Evolutionary conservation across 2,329 filamentous ascomycete genomes (phyloP).

Genomic region (Aspergillus unguis): DNA sequence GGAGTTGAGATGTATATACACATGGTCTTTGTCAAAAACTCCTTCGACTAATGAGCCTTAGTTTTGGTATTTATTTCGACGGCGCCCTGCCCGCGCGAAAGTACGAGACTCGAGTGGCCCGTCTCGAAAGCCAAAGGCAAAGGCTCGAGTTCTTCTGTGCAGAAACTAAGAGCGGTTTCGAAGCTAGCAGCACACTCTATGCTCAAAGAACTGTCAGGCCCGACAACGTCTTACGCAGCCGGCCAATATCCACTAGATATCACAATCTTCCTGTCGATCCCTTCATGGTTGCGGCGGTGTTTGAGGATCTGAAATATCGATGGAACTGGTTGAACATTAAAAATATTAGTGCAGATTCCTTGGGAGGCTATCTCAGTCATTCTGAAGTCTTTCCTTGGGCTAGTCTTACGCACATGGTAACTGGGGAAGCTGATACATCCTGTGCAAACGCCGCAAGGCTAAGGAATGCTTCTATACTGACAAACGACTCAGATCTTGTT

Average conservation of each 20-base stretch:
- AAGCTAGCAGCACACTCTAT: conserved; percentile 9
- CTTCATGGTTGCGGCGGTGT: conserved; percentile 74
- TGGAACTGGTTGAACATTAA: conserved; percentile 31
- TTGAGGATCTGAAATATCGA: conserved; percentile 63
- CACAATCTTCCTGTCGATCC: conserved; percentile 52
- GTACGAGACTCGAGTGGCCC: conserved; percentile 56
- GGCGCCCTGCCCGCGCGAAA: conserved; percentile 72
- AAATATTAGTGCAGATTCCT: conserved; percentile 13
- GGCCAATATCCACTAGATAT: conserved; percentile 24
- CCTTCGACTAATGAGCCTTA: conserved; percentile 31
- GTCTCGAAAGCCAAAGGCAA: conserved; percentile 58
- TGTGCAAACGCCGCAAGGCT: conserved; percentile 65
- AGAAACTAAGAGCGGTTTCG: conserved; percentile 30
- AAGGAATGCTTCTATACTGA: conserved; percentile 61
- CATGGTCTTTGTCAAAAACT: conserved; percentile 9
- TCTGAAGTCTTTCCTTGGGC: conserved; percentile 31
- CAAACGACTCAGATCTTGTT: conserved; percentile 83
- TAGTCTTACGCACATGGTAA: conserved; percentile 57
- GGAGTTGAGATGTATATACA: conserved; percentile 64
- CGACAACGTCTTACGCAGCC: conserved; percentile 27
- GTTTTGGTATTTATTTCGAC: conserved; percentile 77
- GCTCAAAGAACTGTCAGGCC: conserved; percentile 12
- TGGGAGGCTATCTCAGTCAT: conserved; percentile 26
- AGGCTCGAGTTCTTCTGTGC: conserved; percentile 53
- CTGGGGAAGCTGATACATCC: conserved; percentile 80